Conservation (phyloP, 768 basidiomycete species). For the Rhizopogon vinicolor region DNA sequence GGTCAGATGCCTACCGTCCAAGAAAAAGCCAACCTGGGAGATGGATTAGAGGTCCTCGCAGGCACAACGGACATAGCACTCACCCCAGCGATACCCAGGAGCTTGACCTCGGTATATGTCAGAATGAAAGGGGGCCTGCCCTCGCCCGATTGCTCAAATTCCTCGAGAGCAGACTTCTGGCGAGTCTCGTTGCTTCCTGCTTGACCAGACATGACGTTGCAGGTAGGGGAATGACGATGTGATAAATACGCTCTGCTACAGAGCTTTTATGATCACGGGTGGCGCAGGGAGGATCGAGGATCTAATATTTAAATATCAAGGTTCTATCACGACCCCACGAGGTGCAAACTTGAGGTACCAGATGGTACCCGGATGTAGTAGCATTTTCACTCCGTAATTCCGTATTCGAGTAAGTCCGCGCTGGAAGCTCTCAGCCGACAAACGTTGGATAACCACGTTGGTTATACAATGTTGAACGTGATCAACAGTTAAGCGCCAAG, state of each 20-base stretch:
- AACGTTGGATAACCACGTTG: no score
- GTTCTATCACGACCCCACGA: neutral
- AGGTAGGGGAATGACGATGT: neutral
- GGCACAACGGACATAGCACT: conserved; percentile 11
- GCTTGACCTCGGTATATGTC: conserved; percentile 47
- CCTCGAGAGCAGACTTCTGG: conserved; percentile 13
- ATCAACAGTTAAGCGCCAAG: no score
- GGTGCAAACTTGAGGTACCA: no score
- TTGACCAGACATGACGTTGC: neutral
- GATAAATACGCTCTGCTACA: neutral
- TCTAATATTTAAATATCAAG: neutral
- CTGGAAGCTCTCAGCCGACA: no score
- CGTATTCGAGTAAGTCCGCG: no score
- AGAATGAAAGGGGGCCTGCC: conserved; percentile 35
- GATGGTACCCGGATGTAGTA: no score
- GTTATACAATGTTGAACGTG: no score
- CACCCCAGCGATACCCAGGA: conserved; percentile 59
- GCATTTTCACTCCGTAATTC: no score
- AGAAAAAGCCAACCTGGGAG: conserved; percentile 60
- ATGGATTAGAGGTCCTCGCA: neutral
- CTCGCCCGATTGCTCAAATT: conserved; percentile 23
- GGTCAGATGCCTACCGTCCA: conserved; percentile 48
- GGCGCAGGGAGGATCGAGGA: neutral
- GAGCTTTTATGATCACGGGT: neutral
- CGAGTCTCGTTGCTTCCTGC: neutral